Percentiles rank a stretch among this genome's conserved stretches.
These are phyloP conservation scores for Sarocladium strictum DNA, from an alignment of 2,329 filamentous ascomycete genomes.

Conservation along the genomic window DNA sequence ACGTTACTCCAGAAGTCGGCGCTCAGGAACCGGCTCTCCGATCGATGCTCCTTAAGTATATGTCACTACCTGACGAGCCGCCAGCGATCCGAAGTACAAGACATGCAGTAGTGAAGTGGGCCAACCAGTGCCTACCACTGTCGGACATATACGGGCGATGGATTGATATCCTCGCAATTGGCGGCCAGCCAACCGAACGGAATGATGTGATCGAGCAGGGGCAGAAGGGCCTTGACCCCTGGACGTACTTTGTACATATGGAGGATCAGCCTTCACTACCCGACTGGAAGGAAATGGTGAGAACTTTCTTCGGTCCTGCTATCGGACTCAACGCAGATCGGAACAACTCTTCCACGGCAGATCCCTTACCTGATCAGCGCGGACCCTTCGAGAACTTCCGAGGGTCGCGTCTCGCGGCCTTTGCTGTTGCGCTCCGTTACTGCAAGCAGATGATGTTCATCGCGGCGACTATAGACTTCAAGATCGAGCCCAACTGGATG, in stretches of 20 bases:
- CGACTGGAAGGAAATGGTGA: slow-evolving; percentile 45
- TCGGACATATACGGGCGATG: slow-evolving; percentile 73
- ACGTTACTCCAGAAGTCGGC: slow-evolving; percentile 31
- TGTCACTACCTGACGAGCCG: slow-evolving; percentile 45
- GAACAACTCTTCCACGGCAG: no score
- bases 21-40: slow-evolving; percentile 30
- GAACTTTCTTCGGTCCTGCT: slow-evolving; percentile 38
- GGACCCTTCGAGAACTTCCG: slow-evolving; percentile 39
- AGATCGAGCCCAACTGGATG: slow-evolving; percentile 78
- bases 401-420: slow-evolving; percentile 45
- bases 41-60: slow-evolving; percentile 61
- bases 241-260: slow-evolving; percentile 42
- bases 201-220: slow-evolving; percentile 88
- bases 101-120: slow-evolving; percentile 81
- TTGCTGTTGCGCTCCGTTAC: slow-evolving; percentile 65
- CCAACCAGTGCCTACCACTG: slow-evolving; percentile 81
- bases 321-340: slow-evolving; percentile 24
- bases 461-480: slow-evolving; percentile 40
- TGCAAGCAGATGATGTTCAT: slow-evolving; percentile 50
- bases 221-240: slow-evolving; percentile 73
- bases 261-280: slow-evolving; percentile 36
- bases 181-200: slow-evolving; percentile 59
- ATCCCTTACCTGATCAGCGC: no score
- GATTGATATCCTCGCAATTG: slow-evolving; percentile 80
- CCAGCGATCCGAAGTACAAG: slow-evolving; percentile 66